These are phyloP conservation scores for Castanopsis chinensis DNA, from an alignment of 306 rosid species.

Conservation along the genomic window DNA sequence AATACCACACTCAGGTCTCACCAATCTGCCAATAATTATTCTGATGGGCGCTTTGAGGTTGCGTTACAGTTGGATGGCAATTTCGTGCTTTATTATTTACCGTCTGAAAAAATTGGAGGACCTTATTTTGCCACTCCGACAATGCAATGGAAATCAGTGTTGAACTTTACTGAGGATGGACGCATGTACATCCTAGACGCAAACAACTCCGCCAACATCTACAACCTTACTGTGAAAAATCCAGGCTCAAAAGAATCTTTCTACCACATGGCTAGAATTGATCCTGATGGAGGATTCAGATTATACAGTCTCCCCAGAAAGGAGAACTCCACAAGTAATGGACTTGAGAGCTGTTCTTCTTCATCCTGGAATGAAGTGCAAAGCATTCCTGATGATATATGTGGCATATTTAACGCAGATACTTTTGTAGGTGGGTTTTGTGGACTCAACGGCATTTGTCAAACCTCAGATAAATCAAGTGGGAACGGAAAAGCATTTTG, in stretches of 20 bases:
- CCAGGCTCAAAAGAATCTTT: too few relatives aligned
- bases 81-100: constrained; percentile 11
- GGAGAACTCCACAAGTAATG: too few relatives aligned
- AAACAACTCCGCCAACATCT: too few relatives aligned
- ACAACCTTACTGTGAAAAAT: too few relatives aligned
- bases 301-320: too few relatives aligned
- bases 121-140: constrained; percentile 17
- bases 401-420: too few relatives aligned
- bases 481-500: accelerated
- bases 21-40: constrained; percentile 8
- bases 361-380: too few relatives aligned
- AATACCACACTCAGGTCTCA: constrained; percentile 5
- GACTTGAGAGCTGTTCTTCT: too few relatives aligned
- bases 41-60: constrained; percentile 28
- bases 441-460: too few relatives aligned
- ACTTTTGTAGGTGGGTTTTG: too few relatives aligned
- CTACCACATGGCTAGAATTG: constrained; percentile 22
- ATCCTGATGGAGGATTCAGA: background rate
- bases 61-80: background rate
- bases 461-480: accelerated
- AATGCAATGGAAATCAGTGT: background rate
- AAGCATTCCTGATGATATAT: too few relatives aligned
- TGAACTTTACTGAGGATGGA: constrained; percentile 3
- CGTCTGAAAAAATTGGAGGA: background rate
- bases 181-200: too few relatives aligned